Evolutionary conservation across 1,284 basidiomycete genomes (phyloP).

Genomic region (Irpex lacteus): DNA sequence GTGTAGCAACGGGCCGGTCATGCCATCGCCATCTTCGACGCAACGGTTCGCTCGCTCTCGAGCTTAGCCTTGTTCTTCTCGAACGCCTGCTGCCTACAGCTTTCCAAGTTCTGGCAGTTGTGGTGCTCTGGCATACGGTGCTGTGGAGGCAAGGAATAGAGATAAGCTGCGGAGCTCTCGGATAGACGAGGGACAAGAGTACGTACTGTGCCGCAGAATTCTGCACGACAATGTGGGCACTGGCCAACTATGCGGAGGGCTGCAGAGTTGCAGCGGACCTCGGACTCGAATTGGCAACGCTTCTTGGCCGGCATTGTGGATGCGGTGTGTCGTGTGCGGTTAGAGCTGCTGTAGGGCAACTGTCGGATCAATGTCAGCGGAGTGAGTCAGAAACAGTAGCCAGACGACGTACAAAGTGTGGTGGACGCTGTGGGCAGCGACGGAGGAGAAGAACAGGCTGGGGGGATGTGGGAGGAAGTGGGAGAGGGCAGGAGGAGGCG

Average conservation of each 20-base stretch:
- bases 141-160: slow-evolving; percentile 35
- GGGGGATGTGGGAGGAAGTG: slow-evolving; percentile 17
- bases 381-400: neutral
- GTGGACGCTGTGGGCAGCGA: slow-evolving; percentile 9
- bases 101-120: slow-evolving; percentile 73
- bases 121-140: slow-evolving; percentile 85
- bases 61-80: slow-evolving; percentile 83
- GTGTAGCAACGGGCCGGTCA: slow-evolving; percentile 34
- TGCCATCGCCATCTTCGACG: slow-evolving; percentile 78
- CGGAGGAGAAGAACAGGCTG: slow-evolving; percentile 11
- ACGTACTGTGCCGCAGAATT: slow-evolving; percentile 78
- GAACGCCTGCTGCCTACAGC: slow-evolving; percentile 82
- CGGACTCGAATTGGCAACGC: slow-evolving; percentile 73
- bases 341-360: slow-evolving; percentile 5
- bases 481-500: slow-evolving; percentile 11
- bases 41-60: slow-evolving; percentile 83
- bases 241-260: slow-evolving; percentile 79
- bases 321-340: slow-evolving; percentile 22
- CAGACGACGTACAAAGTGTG: slow-evolving; percentile 12
- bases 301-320: slow-evolving; percentile 73
- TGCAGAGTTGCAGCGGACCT: slow-evolving; percentile 71
- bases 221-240: slow-evolving; percentile 72
- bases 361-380: slow-evolving; percentile 1
- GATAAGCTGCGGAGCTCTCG: slow-evolving; percentile 5
- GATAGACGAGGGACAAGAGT: neutral